Evolutionary conservation across 2,329 filamentous ascomycete species (phyloP), one percentile per base, ranked within the genome.

Genomic region (Microdochium nivale): DNA sequence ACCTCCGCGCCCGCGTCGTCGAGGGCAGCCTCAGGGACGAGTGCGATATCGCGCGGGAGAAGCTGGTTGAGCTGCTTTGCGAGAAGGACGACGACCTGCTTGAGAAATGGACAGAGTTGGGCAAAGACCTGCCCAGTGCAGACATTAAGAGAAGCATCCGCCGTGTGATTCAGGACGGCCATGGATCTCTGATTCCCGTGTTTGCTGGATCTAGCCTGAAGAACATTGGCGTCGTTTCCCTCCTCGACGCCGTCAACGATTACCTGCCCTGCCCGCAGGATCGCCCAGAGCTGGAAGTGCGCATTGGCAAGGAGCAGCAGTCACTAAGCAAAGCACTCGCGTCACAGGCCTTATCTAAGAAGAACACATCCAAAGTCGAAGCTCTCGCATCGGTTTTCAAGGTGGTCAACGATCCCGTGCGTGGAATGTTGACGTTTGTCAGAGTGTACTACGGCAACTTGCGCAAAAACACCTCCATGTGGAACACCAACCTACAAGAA

Each of bases 161-260:
- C 32, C 79, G 84, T 47, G 84, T 84, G 37, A 81, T 95, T 5
- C 74, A 84, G 5, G 74, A 76, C 47, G 81, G 84, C 1, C 78
- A 86, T 10, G 90, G 88, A 49, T 74, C 72, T n/a, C 74, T 95
- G 19, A 87, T 94, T 44, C 92, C 92, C 1, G 79, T 96, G 0
- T 95, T 96, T 67, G 89, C 89, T 1, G 92, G 92, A 2, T 91
- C 92, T 4, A 96, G 91, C 66, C 90, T 97, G 68, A 83, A 87
- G 43, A 96, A 97, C 58, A 89, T 97, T 55, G 94, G 94, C 8
- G 90, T 97, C 3, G 90, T 96, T 65, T 90, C 91, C 25, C 75
- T 99, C 23, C 79, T 97, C 50, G 90, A 97, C 65, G 89, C 89
- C 35, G 83, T 97, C 13, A 82, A 90, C 9, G 88, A 96, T 62